Conservation (phyloP, 2,329 filamentous ascomycete genomes). For the Trichophyton simii region DNA sequence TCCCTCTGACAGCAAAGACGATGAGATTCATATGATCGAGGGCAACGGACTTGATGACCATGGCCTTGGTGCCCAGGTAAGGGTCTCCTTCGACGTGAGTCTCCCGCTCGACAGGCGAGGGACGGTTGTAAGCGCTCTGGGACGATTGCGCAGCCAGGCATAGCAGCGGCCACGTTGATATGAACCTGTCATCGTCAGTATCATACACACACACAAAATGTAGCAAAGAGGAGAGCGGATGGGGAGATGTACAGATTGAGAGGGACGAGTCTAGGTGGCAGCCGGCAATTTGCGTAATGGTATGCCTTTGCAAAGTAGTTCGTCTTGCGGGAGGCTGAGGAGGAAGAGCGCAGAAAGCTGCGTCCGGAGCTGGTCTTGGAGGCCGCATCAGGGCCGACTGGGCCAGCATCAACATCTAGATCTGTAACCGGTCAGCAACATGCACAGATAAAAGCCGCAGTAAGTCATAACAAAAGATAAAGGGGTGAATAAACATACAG, state of each 20-base stretch:
- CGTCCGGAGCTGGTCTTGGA: neutral
- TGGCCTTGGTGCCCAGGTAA: constrained; percentile 65
- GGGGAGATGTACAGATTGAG: constrained; percentile 48
- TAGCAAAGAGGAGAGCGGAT: neutral
- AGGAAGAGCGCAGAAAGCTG: neutral
- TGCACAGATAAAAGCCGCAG: no score
- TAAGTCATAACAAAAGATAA: no score
- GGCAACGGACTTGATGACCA: constrained; percentile 69
- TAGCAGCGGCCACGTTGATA: constrained; percentile 63
- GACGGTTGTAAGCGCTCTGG: constrained; percentile 57
- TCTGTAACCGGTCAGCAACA: neutral
- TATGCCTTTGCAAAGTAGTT: constrained; percentile 66
- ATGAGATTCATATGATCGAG: constrained; percentile 67
- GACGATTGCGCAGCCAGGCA: constrained; percentile 70
- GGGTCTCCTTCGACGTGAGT: constrained; percentile 60
- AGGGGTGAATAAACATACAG: constrained; percentile 12
- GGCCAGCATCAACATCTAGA: constrained; percentile 3
- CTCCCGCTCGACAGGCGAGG: constrained; percentile 50
- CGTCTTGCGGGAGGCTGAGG: constrained; percentile 28
- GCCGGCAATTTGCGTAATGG: constrained; percentile 61
- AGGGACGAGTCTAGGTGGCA: constrained; percentile 54
- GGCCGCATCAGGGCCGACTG: neutral
- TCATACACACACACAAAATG: no score
- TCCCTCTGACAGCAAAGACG: constrained; percentile 73
- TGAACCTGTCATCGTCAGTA: constrained; percentile 39